Evolutionary conservation across 768 basidiomycete genomes (phyloP).

Genomic region (Psilocybe tampanensis): DNA sequence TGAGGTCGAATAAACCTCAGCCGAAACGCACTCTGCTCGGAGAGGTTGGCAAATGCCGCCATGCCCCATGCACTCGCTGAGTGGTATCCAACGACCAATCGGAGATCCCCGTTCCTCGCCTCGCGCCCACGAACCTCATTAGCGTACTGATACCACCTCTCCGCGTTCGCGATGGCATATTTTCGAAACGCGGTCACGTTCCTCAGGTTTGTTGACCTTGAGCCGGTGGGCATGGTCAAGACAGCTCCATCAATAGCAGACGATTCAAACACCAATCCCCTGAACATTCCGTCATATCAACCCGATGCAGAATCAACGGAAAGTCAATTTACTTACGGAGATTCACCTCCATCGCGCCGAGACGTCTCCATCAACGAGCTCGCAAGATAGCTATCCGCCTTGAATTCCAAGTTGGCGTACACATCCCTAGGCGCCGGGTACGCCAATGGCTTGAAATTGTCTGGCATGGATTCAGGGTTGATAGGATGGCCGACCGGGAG

Average conservation of each 20-base stretch:
- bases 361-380: not conserved
- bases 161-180: conserved; percentile 6
- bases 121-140: conserved; percentile 7
- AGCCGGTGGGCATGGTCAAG: conserved; percentile 15
- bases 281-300: not conserved
- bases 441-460: not conserved
- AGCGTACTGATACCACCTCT: conserved; percentile 14
- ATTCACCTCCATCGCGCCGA: not conserved
- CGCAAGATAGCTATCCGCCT: conserved; percentile 5
- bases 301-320: not conserved
- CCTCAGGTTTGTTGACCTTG: not conserved
- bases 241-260: conserved; percentile 11
- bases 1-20: not conserved
- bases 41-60: conserved; percentile 5
- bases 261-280: not conserved
- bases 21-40: not conserved
- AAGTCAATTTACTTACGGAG: not conserved
- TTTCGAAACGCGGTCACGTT: not conserved
- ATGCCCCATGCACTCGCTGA: conserved; percentile 16
- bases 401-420: not conserved
- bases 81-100: conserved; percentile 9
- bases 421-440: not conserved
- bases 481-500: not conserved
- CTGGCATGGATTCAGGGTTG: conserved; percentile 9
- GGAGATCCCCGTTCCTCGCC: conserved; percentile 13